A percentile compares a stretch with the other conserved stretches of the same genome.
Evolutionary conservation across 2,329 filamentous ascomycete species (phyloP).

Genomic region (Penicillium hesseltinei): DNA sequence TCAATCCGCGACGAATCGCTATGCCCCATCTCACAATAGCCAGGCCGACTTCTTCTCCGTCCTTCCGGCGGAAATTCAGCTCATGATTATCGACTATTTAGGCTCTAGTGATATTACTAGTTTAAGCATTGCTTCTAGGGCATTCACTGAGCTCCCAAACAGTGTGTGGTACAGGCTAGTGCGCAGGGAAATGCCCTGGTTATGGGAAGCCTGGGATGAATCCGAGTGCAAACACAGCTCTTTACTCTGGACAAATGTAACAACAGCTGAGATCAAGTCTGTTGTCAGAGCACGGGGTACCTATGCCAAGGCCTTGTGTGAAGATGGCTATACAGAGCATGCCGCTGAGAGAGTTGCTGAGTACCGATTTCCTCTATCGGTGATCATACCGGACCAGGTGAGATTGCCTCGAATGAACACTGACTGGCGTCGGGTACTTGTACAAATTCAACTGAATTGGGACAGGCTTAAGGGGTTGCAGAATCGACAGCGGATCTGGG

Average conservation of each 20-base stretch:
- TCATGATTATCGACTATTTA: constrained; percentile 3
- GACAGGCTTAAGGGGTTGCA: constrained; percentile 21
- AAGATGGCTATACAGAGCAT: not conserved
- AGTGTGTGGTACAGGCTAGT: constrained; percentile 15
- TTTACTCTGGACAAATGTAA: constrained; percentile 11
- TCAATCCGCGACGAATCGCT: not conserved
- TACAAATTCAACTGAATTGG: constrained; percentile 20
- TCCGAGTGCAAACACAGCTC: constrained; percentile 4
- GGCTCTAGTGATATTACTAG: constrained; percentile 6
- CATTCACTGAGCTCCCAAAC: constrained; percentile 12
- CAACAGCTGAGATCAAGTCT: constrained; percentile 3
- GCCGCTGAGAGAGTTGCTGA: not conserved
- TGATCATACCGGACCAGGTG: not conserved
- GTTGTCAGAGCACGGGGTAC: not conserved
- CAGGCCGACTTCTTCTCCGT: not conserved
- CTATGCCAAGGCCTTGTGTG: not conserved
- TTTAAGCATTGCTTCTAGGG: constrained; percentile 8
- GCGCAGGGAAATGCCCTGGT: constrained; percentile 20
- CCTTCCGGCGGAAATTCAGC: constrained; percentile 8
- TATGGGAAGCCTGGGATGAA: constrained; percentile 18
- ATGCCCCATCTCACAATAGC: not conserved
- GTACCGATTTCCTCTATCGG: not conserved
- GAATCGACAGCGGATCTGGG: constrained; percentile 27
- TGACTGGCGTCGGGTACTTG: constrained; percentile 24
- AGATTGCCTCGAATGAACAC: constrained; percentile 5